These are phyloP conservation scores for Ustilago hordei DNA, from an alignment of 1,284 basidiomycete species.

Conservation along the genomic window DNA sequence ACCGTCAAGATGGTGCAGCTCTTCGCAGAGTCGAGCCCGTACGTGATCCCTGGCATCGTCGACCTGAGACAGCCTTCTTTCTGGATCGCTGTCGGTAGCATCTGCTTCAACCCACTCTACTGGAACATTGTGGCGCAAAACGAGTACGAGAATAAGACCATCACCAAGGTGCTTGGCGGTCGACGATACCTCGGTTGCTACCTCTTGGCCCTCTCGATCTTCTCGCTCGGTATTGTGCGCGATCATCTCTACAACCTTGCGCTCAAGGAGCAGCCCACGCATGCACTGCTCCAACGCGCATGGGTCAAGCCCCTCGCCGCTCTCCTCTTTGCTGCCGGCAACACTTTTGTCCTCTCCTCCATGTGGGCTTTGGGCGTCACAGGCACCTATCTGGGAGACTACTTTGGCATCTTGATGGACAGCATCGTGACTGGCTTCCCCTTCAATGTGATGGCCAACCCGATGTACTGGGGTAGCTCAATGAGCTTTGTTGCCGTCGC, in stretches of 20 bases:
- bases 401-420: constrained; percentile 98
- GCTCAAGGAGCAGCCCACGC: constrained; percentile 78
- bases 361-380: constrained; percentile 93
- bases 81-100: constrained; percentile 59
- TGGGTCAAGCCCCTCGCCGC: constrained; percentile 76
- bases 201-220: constrained; percentile 83
- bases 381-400: constrained; percentile 85
- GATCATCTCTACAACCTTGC: constrained; percentile 76
- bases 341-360: constrained; percentile 78
- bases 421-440: constrained; percentile 83
- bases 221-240: constrained; percentile 48
- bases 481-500: constrained; percentile 67
- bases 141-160: constrained; percentile 71
- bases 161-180: constrained; percentile 64
- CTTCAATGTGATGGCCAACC: constrained; percentile 91
- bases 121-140: constrained; percentile 96
- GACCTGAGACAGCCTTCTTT: constrained; percentile 59
- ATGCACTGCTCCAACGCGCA: constrained; percentile 73
- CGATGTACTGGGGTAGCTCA: constrained; percentile 81
- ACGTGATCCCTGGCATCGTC: constrained; percentile 53
- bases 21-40: constrained; percentile 13
- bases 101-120: constrained; percentile 85
- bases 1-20: constrained; percentile 2
- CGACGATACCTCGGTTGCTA: constrained; percentile 80
- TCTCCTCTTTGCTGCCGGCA: constrained; percentile 75